Base-by-base conservation (phyloP, 2,329 filamentous ascomycete species). In the Penicillium sp. region DNA sequence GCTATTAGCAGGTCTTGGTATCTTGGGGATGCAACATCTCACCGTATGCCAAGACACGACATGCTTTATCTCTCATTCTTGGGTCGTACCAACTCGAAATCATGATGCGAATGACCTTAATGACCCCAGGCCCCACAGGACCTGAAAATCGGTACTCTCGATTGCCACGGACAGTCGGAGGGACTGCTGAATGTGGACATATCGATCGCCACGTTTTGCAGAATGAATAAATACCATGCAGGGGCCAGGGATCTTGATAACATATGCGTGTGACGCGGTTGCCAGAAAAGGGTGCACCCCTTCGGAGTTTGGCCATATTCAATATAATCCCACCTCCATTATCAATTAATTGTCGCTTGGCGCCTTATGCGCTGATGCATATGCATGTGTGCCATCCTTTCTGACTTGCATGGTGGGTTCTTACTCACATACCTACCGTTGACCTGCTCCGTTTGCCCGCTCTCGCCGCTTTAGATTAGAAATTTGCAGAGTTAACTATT, bases 1-100 rank as follows among this genome's bases (percentile, higher is more conserved):
- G 11, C 7, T 26, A 26, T 39, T 21, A 26, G 50, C 11, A 52
- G 24, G 50, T 39, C 59, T 64, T 52, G 57, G 49, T 59, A 22
- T 57, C 49, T 50, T 59, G 47, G 49, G 44, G 49, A 65, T 65
- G 64, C 63, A 66, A 66, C 64, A 65, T 66, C 46, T 57, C 56
- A 54, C 42, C 49, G 49, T 56, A 27, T 54, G 64, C 64, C 64
- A 66, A 66, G 64, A 42, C 45, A 13, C 21, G n/a, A 21, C 33
- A 55, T 52, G 33, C 39, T 52, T 49, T 56, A 54, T 54, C 56
- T 51, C 47, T 48, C 35, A 37, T 29, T 21, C 31, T 62, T 55
- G 46, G 54, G 64, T 65, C 58, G 64, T 58, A 66, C 64, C 54
- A 52, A 56, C 42, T 44, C 43, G 45, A 52, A 42, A 13, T 58